Evolutionary conservation across 345 rosid genomes (phyloP).

Genomic region (Turritis glabra): DNA sequence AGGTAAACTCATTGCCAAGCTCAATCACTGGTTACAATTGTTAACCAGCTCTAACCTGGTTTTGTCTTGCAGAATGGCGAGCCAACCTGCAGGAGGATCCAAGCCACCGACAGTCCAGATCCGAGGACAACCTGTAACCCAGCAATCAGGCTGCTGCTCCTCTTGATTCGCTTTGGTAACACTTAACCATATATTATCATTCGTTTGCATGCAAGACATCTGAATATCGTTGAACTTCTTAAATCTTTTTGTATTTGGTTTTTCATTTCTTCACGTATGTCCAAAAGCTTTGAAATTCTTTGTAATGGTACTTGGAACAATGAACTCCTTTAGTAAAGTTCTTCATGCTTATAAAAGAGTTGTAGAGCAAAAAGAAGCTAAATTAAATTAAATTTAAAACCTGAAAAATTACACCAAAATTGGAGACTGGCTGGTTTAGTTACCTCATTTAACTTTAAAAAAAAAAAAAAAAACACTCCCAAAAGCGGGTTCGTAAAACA

Average conservation of each 20-base stretch:
- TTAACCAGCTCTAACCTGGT: not conserved
- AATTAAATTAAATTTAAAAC: no score
- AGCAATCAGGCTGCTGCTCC: constrained; percentile 94
- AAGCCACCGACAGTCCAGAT: constrained; percentile 94
- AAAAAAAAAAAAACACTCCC: no score
- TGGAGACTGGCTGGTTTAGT: not conserved
- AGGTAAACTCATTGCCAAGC: constrained; percentile 44
- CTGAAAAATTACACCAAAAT: not conserved
- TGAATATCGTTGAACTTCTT: constrained; percentile 1
- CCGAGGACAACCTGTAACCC: constrained; percentile 92
- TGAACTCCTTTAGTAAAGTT: constrained; percentile 17
- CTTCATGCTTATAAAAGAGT: not conserved
- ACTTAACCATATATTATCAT: constrained; percentile 31
- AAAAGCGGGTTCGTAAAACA: constrained; percentile 17
- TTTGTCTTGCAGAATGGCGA: constrained; percentile 76
- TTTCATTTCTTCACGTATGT: constrained; percentile 18
- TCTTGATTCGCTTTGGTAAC: constrained; percentile 44
- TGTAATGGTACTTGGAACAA: constrained; percentile 32
- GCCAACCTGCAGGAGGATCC: constrained; percentile 76
- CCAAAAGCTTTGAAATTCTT: constrained; percentile 30
- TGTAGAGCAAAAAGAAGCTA: not conserved
- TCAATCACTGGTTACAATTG: not conserved
- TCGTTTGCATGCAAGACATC: constrained; percentile 34
- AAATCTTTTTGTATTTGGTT: constrained; percentile 21
- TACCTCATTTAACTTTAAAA: not conserved